phyloP scores from a whole-genome alignment of 177 flowering plant species.

The Telopea speciosissima region DNA sequence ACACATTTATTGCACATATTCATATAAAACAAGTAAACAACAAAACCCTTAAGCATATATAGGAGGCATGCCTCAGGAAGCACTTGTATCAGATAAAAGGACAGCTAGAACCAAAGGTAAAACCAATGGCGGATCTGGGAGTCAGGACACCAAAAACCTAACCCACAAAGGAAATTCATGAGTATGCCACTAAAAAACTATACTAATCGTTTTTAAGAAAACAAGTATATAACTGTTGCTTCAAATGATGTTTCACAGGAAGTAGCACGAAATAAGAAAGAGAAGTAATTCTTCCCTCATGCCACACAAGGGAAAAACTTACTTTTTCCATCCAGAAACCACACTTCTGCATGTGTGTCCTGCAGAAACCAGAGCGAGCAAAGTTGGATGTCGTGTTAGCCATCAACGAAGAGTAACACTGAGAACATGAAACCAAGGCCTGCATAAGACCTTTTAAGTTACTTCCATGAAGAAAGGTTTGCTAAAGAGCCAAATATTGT shows the following conservation, averaged over 20 bases:
- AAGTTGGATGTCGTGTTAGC: constrained; percentile 18
- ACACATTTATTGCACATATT: constrained; percentile 11
- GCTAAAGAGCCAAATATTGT: constrained; percentile 14
- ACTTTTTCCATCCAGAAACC: constrained; percentile 31
- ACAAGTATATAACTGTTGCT: constrained; percentile 27
- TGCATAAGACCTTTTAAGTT: constrained; percentile 9
- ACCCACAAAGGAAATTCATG: constrained; percentile 15
- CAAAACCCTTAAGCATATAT: constrained; percentile 12
- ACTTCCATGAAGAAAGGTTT: constrained; percentile 3
- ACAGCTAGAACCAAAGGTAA: constrained; percentile 7
- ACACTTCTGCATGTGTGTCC: constrained; percentile 18
- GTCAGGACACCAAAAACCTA: constrained; percentile 14
- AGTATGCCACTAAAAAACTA: constrained; percentile 20
- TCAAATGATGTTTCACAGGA: constrained; percentile 22
- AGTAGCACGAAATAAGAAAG: constrained; percentile 19
- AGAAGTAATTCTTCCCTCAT: constrained; percentile 22
- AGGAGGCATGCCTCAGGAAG: constrained; percentile 3
- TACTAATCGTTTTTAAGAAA: constrained; percentile 25
- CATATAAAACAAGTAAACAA: constrained; percentile 10
- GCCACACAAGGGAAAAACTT: constrained; percentile 34
- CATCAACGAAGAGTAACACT: constrained; percentile 5
- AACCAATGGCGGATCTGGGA: constrained; percentile 18
- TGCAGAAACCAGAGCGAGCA: constrained; percentile 12
- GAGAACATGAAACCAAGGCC: not conserved
- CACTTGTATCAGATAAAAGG: constrained; percentile 10